A percentile compares a stretch with the other conserved stretches of the same genome.
phyloP scores from a whole-genome alignment of 2,329 filamentous ascomycete species.

The Clonostachys rhizophaga region DNA sequence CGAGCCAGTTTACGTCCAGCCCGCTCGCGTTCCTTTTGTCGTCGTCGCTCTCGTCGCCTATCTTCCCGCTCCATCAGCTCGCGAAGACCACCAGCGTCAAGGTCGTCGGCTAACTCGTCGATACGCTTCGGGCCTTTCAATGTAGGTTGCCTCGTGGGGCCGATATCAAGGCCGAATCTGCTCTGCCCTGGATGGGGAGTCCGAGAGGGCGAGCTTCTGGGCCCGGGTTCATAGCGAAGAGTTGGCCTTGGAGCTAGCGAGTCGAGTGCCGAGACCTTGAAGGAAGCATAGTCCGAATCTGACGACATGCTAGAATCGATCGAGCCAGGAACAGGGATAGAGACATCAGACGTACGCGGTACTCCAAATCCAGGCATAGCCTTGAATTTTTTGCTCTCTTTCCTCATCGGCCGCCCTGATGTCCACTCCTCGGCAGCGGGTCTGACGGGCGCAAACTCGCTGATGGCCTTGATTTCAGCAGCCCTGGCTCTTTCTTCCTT shows the following conservation, averaged over 20 bases:
- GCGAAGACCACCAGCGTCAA: slow-evolving; percentile 79
- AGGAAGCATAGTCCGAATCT: slow-evolving; percentile 66
- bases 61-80: slow-evolving; percentile 89
- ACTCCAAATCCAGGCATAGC: slow-evolving; percentile 35
- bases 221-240: slow-evolving; percentile 66
- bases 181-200: slow-evolving; percentile 14
- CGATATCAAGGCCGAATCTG: too few species aligned
- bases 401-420: slow-evolving; percentile 53
- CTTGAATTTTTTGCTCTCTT: slow-evolving; percentile 62
- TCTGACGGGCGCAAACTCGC: slow-evolving; percentile 61
- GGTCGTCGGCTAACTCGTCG: slow-evolving; percentile 73
- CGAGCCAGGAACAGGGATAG: slow-evolving; percentile 69
- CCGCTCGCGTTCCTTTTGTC: slow-evolving; percentile 61
- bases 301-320: slow-evolving; percentile 74
- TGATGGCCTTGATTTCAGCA: slow-evolving; percentile 85
- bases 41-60: slow-evolving; percentile 72
- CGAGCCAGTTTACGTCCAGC: slow-evolving; percentile 60
- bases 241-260: slow-evolving; percentile 83
- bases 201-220: slow-evolving; percentile 47
- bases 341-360: slow-evolving; percentile 62
- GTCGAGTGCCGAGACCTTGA: slow-evolving; percentile 74
- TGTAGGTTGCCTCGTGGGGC: slow-evolving; percentile 11
- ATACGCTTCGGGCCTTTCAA: slow-evolving; percentile 58
- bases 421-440: slow-evolving; percentile 55
- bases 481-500: slow-evolving; percentile 74